Evolutionary conservation across 192 early-diverging fungal species (phyloP), one percentile per base, ranked within the genome.

Genomic region (Backusella liffmaniae): DNA sequence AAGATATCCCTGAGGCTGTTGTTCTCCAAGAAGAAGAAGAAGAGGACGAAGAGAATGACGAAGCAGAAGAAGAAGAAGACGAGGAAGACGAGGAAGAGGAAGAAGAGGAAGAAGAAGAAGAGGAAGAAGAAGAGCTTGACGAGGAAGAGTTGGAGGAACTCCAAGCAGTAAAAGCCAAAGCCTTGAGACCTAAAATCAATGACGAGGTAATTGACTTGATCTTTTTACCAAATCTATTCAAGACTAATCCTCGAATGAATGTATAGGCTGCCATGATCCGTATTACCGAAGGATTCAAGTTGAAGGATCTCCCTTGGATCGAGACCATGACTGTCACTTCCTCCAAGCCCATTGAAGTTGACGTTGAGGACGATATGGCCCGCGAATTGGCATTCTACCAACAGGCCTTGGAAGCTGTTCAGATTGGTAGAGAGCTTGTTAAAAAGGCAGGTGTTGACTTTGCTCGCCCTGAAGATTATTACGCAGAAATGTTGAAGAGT

Each of bases 401-500:
- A 51, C 96, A 98, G 80, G 97, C 94, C 6, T 86, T 99, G 12
- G 88, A 92, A 75, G 92, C 93, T 9, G 94, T 90, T 23, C 81
- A 86, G 7, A 72, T 83, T 41, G 96, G 89, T 69, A 91, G 91
- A 66, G 85, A 90, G 7, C 74, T 86, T 74, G 78, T 94, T 36
- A 77, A 80, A 37, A 87, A 88, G 69, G 85, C 88, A 16, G 91
- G 92, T 16, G 89, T 94, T 10, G 90, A 92, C 21, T 95, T 96
- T 73, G 78, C 87, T 46, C 85, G 97, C 51, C 97, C 97, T n/a
- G 90, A 92, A 67, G 97, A 99, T 79, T 98, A 95, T 80, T 99
- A 93, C 86, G 97, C 97, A 39, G 97, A 99, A 85, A 99, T 99
- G 97, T 89, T 99, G 78, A 99, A 99, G 89, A 90, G 91, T 1